A percentile compares a stretch with the other conserved stretches of the same genome.
These are phyloP conservation scores for Diaporthe caulivora DNA, from an alignment of 2,329 filamentous ascomycete genomes.

Conservation along the genomic window DNA sequence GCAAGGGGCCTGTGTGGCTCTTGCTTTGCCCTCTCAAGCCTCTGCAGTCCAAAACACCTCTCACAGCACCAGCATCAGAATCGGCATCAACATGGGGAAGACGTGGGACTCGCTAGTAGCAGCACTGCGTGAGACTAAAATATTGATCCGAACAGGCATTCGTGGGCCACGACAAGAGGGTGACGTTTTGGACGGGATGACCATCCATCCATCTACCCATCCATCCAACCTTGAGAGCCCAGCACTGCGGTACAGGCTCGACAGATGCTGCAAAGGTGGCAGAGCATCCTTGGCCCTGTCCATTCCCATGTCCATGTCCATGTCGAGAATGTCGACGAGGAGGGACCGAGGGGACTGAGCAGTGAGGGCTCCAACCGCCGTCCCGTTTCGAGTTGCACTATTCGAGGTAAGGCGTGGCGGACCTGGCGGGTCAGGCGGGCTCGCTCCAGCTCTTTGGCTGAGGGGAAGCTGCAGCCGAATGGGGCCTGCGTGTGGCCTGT, in stretches of 20 bases:
- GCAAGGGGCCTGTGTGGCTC: not conserved
- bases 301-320: not conserved
- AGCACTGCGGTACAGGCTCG: constrained; percentile 24
- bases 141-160: constrained; percentile 18
- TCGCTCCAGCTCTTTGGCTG: not conserved
- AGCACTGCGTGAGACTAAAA: constrained; percentile 27
- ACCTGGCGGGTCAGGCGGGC: constrained; percentile 12
- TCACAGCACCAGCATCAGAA: constrained; percentile 19
- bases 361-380: constrained; percentile 18
- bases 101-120: constrained; percentile 31
- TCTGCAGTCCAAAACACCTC: constrained; percentile 6
- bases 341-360: not conserved
- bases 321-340: not conserved
- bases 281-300: not conserved
- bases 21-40: not conserved
- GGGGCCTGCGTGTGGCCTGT: not conserved
- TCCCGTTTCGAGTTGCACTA: constrained; percentile 19
- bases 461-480: constrained; percentile 16
- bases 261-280: not conserved
- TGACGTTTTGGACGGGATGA: constrained; percentile 11
- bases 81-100: constrained; percentile 10
- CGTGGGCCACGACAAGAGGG: not conserved
- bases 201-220: constrained; percentile 21
- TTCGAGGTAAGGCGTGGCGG: constrained; percentile 2
- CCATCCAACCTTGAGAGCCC: constrained; percentile 12